Conservation (phyloP, 495 filamentous ascomycete genomes). For the Trichoderma erinaceum region DNA sequence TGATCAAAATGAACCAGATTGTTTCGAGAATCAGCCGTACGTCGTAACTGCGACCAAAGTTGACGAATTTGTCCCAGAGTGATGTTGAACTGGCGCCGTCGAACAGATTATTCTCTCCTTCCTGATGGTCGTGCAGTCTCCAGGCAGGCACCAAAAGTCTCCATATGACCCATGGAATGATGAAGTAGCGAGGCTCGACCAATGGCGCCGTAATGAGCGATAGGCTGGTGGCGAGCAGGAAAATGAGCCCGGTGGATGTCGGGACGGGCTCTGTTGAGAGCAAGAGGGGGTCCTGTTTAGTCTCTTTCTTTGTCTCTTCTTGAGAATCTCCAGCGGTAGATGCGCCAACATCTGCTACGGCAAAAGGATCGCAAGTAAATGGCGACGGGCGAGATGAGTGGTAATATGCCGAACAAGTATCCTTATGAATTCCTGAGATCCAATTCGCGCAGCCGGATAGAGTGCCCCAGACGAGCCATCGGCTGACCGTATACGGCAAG, state of each 20-base stretch:
- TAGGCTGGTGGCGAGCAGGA: conserved; percentile 63
- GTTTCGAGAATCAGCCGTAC: conserved; percentile 64
- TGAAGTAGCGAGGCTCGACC: conserved; percentile 92
- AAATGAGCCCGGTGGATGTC: conserved; percentile 51
- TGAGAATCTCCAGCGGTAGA: background rate
- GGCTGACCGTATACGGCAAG: conserved; percentile 45
- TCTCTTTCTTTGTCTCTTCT: background rate
- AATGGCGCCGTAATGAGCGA: conserved; percentile 82
- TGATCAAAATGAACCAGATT: conserved; percentile 67
- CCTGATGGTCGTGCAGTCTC: conserved; percentile 20
- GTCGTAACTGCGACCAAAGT: conserved; percentile 17
- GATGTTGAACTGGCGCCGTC: background rate
- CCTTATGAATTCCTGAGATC: background rate
- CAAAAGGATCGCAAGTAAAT: conserved; percentile 6
- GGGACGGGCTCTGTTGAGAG: conserved; percentile 20
- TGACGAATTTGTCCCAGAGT: conserved; percentile 19
- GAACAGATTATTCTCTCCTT: background rate
- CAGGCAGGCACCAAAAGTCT: conserved; percentile 63
- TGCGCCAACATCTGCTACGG: background rate
- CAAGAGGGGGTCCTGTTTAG: conserved; percentile 4
- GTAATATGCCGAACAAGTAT: conserved; percentile 1
- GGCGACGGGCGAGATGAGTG: background rate
- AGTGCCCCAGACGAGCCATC: conserved; percentile 57
- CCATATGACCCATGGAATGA: conserved; percentile 93
- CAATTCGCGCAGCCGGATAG: conserved; percentile 22